Evolutionary conservation across 23 red algal species (phyloP), one percentile per base, ranked within the genome.

Genomic region (Gracilaria domingensis): DNA sequence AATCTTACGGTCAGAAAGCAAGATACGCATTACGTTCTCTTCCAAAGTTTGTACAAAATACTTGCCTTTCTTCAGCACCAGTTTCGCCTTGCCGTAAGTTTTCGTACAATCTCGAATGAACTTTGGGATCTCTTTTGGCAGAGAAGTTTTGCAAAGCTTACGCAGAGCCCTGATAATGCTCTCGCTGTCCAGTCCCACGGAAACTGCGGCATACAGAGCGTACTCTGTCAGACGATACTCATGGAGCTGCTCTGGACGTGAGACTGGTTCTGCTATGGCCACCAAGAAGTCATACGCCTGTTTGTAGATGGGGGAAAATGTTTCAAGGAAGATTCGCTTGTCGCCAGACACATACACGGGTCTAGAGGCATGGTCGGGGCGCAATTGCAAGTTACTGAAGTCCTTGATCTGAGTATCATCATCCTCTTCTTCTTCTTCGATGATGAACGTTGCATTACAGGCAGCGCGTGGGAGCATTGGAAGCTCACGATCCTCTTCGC

Each of bases 251-350:
- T 98, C 97, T 28, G 97, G 97, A 56, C 97, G 90, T 26, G 90
- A 94, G 8, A 88, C 74, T 6, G 97, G 97, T 74, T 98, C 97
- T 24, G 97, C 58, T 65, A 98, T 93, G 54, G 97, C 97, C n/a
- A 98, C 97, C 37, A 98, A 54, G 79, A 98, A 98, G 70, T 98
- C 97, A 37, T 93, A 95, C 28, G 97, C 97, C 85, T 98, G 93
- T 53, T 95, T 93, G 71, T 98, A 98, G 34, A 98, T 78, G 25
- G 97, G 94, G 23, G 97, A 98, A 69, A 98, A 98, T 8, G 97
- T 95, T 75, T 98, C 97, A 20, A 98, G 81, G 62, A 98, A 96
- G 50, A 98, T 98, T 30, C 93, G 93, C 56, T 88, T 95, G 62
- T 95, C 88, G 6, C 76, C 87, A 28, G 91, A 86, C 80, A 98